These are phyloP conservation scores for Botrytis galanthina DNA, from an alignment of 2,329 filamentous ascomycete genomes.

Conservation along the genomic window DNA sequence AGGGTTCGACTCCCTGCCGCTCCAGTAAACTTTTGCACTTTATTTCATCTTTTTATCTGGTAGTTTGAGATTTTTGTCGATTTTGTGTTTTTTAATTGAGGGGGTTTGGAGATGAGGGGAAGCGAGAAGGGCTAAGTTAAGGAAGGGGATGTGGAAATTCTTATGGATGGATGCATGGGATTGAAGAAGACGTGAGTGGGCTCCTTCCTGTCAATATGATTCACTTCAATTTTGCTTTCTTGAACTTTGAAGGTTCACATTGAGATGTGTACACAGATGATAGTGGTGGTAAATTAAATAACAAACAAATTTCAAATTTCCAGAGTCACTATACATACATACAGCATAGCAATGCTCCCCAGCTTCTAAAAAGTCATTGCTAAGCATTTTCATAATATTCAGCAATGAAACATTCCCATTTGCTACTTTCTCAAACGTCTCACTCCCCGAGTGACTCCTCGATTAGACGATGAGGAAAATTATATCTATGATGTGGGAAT, in stretches of 20 bases:
- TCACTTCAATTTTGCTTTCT: neutral
- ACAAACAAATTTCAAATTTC: neutral
- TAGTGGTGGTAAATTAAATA: no score
- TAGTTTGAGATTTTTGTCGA: neutral
- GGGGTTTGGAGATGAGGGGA: neutral
- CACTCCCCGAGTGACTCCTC: neutral
- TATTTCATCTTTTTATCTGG: neutral
- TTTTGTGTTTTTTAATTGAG: neutral
- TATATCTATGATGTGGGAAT: neutral
- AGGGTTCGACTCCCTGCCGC: slow-evolving; percentile 11
- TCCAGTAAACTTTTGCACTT: neutral
- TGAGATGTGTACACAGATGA: neutral
- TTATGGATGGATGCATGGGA: neutral
- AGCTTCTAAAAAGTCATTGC: neutral
- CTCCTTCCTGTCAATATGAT: neutral
- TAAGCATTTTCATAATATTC: neutral
- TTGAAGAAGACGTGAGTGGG: neutral
- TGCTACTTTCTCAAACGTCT: neutral
- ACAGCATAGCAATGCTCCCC: neutral
- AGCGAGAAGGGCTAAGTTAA: neutral
- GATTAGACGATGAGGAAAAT: neutral
- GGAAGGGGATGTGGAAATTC: neutral
- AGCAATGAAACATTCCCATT: neutral
- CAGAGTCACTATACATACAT: neutral
- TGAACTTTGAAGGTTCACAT: neutral